Evolutionary conservation across 2,329 filamentous ascomycete genomes (phyloP), one percentile per base, ranked within the genome.

Genomic region (Sporothrix pallida): DNA sequence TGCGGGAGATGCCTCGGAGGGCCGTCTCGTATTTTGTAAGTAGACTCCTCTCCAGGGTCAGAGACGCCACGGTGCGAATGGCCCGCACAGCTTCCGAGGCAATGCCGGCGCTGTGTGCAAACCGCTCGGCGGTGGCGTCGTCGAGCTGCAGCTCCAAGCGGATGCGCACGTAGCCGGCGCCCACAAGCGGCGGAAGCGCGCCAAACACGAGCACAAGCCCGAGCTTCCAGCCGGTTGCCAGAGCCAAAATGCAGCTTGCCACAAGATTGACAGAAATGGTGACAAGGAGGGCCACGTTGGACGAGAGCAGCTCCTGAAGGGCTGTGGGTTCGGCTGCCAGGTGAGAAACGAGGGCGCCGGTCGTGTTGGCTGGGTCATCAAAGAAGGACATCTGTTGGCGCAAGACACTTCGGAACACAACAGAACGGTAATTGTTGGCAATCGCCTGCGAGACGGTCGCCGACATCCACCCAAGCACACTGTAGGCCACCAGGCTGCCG

Each of bases 161-260:
- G 76, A 89, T 81, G 1, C 87, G 84, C 80, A 83, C 87, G 77
- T 84, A 89, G 0, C 84, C 84, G 0, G 85, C 83, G 4, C 80
- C 72, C 3, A 89, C 76, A 56, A 85, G 82, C 26, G 89, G 78
- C 0, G 87, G 87, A 71, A 87, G 80, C 1, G 7, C 87, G 86
- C 7, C 91, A 88, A 77, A 89, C 9, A 90, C 83, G 0, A 88
- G 86, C 0, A 95, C 90, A 0, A 94, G 82, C 0, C 90, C 88
- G 8, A 95, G 84, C 79, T 94, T 94, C 93, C 93, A 95, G 1
- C 91, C 91, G 79, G 91, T 93, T 2, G 86, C 84, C 77, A 93
- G 93, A 0, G 91, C 86, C 70, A 95, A 91, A 58, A 86, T 83
- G 15, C 93, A 81, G 8, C 88, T 89, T 0, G 91, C 92, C 8